phyloP scores from a whole-genome alignment of 1,284 basidiomycete species.

The Cutaneotrichosporon cyanovorans region DNA sequence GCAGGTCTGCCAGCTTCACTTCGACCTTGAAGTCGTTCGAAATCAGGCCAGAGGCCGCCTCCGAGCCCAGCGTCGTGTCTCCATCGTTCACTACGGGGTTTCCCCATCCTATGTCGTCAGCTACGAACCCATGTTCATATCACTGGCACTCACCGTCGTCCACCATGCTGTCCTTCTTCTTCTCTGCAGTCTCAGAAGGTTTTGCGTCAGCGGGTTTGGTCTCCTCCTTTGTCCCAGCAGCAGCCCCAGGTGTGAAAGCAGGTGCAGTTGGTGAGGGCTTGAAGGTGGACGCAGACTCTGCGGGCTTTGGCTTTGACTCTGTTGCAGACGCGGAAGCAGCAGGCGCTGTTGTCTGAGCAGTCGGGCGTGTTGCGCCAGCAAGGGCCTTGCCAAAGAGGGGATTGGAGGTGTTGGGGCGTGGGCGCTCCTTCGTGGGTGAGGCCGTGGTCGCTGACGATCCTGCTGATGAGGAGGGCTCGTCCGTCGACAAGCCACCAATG shows the following conservation, averaged over 20 bases:
- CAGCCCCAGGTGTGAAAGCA: background rate
- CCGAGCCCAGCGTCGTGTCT: background rate
- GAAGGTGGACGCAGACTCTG: background rate
- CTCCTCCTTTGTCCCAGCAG: background rate
- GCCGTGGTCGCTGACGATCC: slow-evolving; percentile 7
- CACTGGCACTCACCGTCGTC: slow-evolving; percentile 6
- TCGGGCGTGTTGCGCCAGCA: slow-evolving; percentile 27
- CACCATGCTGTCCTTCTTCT: slow-evolving; percentile 9
- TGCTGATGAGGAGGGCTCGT: slow-evolving; percentile 1
- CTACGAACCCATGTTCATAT: too few relatives aligned
- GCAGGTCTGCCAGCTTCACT: slow-evolving; percentile 91
- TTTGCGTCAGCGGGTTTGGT: background rate
- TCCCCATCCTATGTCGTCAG: slow-evolving; percentile 4
- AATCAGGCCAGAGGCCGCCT: slow-evolving; percentile 24
- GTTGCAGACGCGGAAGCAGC: slow-evolving; percentile 4
- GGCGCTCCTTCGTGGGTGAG: slow-evolving; percentile 12
- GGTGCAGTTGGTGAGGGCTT: background rate
- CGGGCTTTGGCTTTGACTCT: background rate
- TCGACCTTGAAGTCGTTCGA: slow-evolving; percentile 41
- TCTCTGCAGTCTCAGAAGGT: background rate
- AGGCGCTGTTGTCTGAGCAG: slow-evolving; percentile 15
- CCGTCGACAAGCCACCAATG: slow-evolving; percentile 35
- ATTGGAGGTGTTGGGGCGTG: slow-evolving; percentile 25
- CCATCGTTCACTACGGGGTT: background rate
- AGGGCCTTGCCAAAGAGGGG: slow-evolving; percentile 35